Percentiles rank a stretch among this genome's conserved stretches.
Evolutionary conservation across 2,329 filamentous ascomycete species (phyloP).

Genomic region (Helicocarpus griseus): DNA sequence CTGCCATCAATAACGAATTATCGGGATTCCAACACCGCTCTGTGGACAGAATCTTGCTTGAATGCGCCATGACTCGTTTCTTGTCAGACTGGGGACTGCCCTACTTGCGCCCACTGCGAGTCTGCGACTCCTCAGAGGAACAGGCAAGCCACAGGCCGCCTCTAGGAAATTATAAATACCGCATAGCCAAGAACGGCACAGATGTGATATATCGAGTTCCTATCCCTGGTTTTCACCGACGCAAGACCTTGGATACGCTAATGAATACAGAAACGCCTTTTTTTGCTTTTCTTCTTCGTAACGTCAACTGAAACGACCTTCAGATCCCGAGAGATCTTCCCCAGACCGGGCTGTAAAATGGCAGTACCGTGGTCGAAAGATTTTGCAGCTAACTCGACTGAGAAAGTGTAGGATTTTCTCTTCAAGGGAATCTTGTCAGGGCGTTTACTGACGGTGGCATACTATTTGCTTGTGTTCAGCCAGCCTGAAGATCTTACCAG

Average conservation of each 20-base stretch:
- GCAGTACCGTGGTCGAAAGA: neutral
- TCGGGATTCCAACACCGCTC: neutral
- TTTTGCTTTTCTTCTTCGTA: neutral
- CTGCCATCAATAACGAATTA: neutral
- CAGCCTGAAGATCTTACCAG: neutral
- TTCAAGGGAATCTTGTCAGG: neutral
- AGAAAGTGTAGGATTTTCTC: neutral
- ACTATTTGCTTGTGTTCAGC: neutral
- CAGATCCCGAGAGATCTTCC: neutral
- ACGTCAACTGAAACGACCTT: neutral
- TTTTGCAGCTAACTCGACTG: neutral
- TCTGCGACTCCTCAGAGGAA: no score
- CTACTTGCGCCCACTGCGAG: no score
- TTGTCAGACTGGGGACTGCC: neutral
- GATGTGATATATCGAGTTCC: constrained; percentile 1
- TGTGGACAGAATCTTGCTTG: no score
- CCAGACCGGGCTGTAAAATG: neutral
- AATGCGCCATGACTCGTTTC: neutral
- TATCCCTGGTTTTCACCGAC: neutral
- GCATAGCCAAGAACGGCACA: neutral
- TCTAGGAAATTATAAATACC: neutral
- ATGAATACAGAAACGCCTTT: neutral
- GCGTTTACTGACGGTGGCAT: neutral
- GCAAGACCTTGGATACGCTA: neutral
- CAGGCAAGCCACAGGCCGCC: neutral